Evolutionary conservation across 495 filamentous ascomycete genomes (phyloP).

Genomic region (Friedmanniomyces simplex): DNA sequence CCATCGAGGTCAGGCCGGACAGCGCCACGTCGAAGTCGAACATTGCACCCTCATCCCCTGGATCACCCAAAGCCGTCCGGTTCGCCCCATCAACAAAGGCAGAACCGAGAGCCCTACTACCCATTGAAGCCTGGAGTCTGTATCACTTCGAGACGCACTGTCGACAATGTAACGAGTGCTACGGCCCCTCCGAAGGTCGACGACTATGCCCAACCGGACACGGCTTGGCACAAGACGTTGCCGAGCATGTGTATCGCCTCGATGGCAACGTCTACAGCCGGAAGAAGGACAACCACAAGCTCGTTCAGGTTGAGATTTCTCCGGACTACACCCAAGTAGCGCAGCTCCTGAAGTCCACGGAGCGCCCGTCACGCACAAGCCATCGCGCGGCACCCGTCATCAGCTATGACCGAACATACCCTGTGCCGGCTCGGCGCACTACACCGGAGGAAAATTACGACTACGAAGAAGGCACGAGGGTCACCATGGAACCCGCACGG

Average conservation of each 20-base stretch:
- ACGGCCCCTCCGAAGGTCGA: slow-evolving; percentile 24
- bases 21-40: slow-evolving; percentile 1
- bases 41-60: slow-evolving; percentile 5
- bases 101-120: slow-evolving; percentile 22
- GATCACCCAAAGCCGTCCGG: slow-evolving; percentile 11
- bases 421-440: slow-evolving; percentile 22
- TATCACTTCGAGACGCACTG: slow-evolving; percentile 33
- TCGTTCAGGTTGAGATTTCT: slow-evolving; percentile 31
- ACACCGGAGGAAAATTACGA: background rate
- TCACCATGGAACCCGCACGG: slow-evolving; percentile 9
- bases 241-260: slow-evolving; percentile 27
- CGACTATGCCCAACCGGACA: slow-evolving; percentile 29
- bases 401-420: slow-evolving; percentile 27
- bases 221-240: slow-evolving; percentile 28
- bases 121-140: slow-evolving; percentile 28
- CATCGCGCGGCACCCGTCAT: slow-evolving; percentile 24
- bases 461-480: background rate
- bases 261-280: slow-evolving; percentile 30
- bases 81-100: slow-evolving; percentile 5
- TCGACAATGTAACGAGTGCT: slow-evolving; percentile 27
- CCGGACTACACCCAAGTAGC: slow-evolving; percentile 25
- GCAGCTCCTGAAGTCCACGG: slow-evolving; percentile 28
- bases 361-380: slow-evolving; percentile 20
- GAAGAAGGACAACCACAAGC: slow-evolving; percentile 26
- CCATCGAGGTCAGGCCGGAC: slow-evolving; percentile 15